phyloP scores from a whole-genome alignment of 306 rosid genomes.

The Gastrolobium bilobum region DNA sequence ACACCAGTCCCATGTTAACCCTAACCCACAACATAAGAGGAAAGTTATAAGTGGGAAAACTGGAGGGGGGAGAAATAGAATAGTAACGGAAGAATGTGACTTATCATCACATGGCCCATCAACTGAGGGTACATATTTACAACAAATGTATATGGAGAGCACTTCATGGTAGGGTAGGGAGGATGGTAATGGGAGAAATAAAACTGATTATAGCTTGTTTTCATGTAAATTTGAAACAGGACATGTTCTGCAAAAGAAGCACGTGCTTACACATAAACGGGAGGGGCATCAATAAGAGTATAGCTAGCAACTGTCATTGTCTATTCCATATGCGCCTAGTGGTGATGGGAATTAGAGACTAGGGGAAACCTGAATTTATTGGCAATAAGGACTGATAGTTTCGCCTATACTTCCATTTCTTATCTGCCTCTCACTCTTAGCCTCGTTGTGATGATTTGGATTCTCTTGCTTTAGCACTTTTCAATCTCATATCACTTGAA shows the following conservation, averaged over 20 bases:
- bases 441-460: constrained; percentile 57
- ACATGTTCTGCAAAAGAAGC: constrained; percentile 76
- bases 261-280: constrained; percentile 75
- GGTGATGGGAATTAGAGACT: constrained; percentile 57
- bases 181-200: constrained; percentile 50
- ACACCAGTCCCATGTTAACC: constrained; percentile 28
- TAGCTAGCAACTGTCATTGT: constrained; percentile 82
- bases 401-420: constrained; percentile 43
- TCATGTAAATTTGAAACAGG: constrained; percentile 67
- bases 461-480: constrained; percentile 55
- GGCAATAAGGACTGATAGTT: constrained; percentile 46
- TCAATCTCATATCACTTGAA: constrained; percentile 50
- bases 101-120: constrained; percentile 56
- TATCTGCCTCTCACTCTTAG: constrained; percentile 46
- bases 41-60: constrained; percentile 37
- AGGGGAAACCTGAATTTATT: constrained; percentile 80
- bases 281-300: constrained; percentile 70
- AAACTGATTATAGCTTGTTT: constrained; percentile 52
- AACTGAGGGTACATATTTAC: constrained; percentile 62
- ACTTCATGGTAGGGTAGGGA: constrained; percentile 74
- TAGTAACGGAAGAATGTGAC: constrained; percentile 64
- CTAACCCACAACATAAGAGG: constrained; percentile 44
- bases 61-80: constrained; percentile 42
- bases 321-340: constrained; percentile 67
- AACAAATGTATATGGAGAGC: constrained; percentile 53